A percentile compares a stretch with the other conserved stretches of the same genome.
These are phyloP conservation scores for Moesziomyces antarcticus DNA, from an alignment of 1,284 basidiomycete genomes.

Conservation along the genomic window DNA sequence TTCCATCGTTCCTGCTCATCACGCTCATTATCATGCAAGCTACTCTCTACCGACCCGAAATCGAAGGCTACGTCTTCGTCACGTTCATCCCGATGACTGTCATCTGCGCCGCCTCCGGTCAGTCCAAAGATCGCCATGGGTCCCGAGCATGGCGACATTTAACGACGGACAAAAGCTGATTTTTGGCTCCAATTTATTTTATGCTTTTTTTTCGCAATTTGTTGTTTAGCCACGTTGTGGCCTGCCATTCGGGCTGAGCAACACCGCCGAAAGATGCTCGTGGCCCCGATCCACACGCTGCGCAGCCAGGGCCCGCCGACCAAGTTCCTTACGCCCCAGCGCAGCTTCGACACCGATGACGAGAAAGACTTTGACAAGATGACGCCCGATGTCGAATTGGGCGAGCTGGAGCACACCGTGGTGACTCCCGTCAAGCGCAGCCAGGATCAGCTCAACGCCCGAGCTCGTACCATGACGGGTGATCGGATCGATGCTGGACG, in stretches of 20 bases:
- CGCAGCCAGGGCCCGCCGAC: slow-evolving; percentile 23
- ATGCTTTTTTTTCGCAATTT: background rate
- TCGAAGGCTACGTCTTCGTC: slow-evolving; percentile 34
- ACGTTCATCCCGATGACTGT: slow-evolving; percentile 13
- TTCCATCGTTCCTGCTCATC: slow-evolving; percentile 27
- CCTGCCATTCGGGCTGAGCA: slow-evolving; percentile 28
- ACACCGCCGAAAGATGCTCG: slow-evolving; percentile 4
- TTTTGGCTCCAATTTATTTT: background rate
- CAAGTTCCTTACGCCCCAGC: slow-evolving; percentile 26
- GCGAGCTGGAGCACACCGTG: slow-evolving; percentile 10
- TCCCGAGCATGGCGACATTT: background rate
- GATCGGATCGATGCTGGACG: background rate
- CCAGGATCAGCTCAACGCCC: slow-evolving; percentile 5
- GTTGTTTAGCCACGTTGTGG: slow-evolving; percentile 21
- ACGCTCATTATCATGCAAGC: slow-evolving; percentile 32
- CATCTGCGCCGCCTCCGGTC: slow-evolving; percentile 24
- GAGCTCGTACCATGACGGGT: slow-evolving; percentile 1
- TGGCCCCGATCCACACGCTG: slow-evolving; percentile 10
- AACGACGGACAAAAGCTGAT: background rate
- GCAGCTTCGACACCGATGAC: slow-evolving; percentile 31
- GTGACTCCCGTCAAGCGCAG: slow-evolving; percentile 15
- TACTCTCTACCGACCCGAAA: slow-evolving; percentile 9
- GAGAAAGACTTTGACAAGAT: slow-evolving; percentile 16
- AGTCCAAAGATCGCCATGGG: background rate
- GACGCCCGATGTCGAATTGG: slow-evolving; percentile 13